These are phyloP conservation scores for Aspergillus homomorphus DNA, from an alignment of 495 filamentous ascomycete species.

Conservation along the genomic window DNA sequence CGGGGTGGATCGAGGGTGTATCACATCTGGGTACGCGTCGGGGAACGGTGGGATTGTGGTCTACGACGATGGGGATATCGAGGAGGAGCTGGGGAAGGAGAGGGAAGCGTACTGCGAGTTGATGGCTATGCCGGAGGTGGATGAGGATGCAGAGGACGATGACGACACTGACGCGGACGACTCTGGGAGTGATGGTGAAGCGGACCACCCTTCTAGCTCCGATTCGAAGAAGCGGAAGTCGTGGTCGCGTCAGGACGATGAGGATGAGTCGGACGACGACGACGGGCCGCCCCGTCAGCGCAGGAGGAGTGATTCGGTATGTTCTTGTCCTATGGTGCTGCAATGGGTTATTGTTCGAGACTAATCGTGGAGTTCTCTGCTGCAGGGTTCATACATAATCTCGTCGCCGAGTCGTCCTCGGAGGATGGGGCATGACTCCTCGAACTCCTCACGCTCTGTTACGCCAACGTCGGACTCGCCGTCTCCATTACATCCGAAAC, in stretches of 20 bases:
- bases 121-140: conserved; percentile 84
- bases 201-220: conserved; percentile 19
- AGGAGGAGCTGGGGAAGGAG: conserved; percentile 75
- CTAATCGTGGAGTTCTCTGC: conserved; percentile 25
- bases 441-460: conserved; percentile 45
- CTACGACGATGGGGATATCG: conserved; percentile 95
- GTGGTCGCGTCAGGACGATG: conserved; percentile 70
- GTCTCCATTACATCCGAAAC: conserved; percentile 56
- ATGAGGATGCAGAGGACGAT: conserved; percentile 68
- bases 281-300: conserved; percentile 67
- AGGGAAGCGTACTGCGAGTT: conserved; percentile 77
- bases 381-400: conserved; percentile 57
- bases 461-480: conserved; percentile 50
- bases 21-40: conserved; percentile 66
- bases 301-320: conserved; percentile 82
- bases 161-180: conserved; percentile 44
- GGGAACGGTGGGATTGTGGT: conserved; percentile 84
- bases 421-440: conserved; percentile 35
- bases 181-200: conserved; percentile 31
- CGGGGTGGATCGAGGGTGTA: conserved; percentile 60
- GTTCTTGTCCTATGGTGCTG: conserved; percentile 20
- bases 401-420: conserved; percentile 48
- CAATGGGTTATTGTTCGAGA: neutral
- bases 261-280: conserved; percentile 65
- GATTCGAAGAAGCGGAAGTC: conserved; percentile 75